Evolutionary conservation across 2,329 filamentous ascomycete genomes (phyloP).

Genomic region (Biscogniauxia marginata): DNA sequence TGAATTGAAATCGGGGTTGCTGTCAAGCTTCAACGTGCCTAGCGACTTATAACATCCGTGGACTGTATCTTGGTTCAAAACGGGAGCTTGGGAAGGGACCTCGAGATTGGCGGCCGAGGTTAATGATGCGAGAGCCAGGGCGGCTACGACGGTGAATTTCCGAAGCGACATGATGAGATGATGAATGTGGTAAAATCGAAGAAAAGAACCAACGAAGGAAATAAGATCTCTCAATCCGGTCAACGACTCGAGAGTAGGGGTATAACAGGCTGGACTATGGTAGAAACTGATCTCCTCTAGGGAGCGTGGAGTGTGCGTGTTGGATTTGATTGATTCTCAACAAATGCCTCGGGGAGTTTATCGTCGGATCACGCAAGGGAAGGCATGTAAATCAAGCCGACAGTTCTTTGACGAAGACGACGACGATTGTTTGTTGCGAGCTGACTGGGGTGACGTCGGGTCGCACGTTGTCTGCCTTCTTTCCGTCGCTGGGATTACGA

Average conservation of each 20-base stretch:
- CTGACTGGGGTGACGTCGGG: conserved; percentile 2
- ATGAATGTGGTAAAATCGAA: conserved; percentile 7
- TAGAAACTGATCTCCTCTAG: conserved; percentile 10
- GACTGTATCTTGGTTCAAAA: conserved; percentile 38
- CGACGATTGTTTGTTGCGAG: conserved; percentile 10
- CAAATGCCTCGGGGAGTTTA: conserved; percentile 4
- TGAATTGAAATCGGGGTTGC: conserved; percentile 33
- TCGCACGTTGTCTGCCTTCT: conserved; percentile 9
- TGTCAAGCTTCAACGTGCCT: conserved; percentile 37
- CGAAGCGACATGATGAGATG: conserved; percentile 26
- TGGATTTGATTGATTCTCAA: conserved; percentile 4
- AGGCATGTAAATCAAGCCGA: conserved; percentile 15
- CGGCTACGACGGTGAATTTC: conserved; percentile 24
- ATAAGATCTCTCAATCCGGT: conserved; percentile 24
- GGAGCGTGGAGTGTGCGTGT: conserved; percentile 8
- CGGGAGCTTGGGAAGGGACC: conserved; percentile 37
- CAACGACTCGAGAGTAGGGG: conserved; percentile 28
- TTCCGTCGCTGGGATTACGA: conserved; percentile 4
- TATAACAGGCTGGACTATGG: conserved; percentile 3
- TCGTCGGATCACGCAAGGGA: conserved; percentile 5
- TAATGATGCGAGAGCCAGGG: conserved; percentile 27
- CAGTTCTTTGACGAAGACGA: conserved; percentile 11
- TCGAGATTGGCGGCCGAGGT: conserved; percentile 26
- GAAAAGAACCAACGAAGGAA: conserved; percentile 9
- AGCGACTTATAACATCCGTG: conserved; percentile 52